Conservation (phyloP, 2,329 filamentous ascomycete genomes). For the Chrysoporthe puriensis region DNA sequence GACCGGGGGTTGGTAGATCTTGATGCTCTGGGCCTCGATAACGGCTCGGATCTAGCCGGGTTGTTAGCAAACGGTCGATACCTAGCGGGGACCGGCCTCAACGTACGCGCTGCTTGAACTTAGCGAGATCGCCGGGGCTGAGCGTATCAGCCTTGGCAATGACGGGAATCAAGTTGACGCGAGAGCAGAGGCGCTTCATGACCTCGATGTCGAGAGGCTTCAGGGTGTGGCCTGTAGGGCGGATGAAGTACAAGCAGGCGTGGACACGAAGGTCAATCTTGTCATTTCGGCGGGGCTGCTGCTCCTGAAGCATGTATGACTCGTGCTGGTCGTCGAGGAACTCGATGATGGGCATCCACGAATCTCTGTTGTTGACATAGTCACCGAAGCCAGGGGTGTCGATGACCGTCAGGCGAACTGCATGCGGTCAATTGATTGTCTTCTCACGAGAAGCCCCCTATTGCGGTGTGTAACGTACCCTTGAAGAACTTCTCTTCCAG, state of each 20-base stretch:
- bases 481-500: constrained; percentile 99
- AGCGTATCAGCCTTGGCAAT: constrained; percentile 98
- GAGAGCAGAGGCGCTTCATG: constrained; percentile 98
- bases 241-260: constrained; percentile 98
- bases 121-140: constrained; percentile 86
- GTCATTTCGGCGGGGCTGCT: constrained; percentile 95
- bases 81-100: not conserved
- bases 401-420: constrained; percentile 97
- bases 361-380: constrained; percentile 99
- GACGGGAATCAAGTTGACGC: constrained; percentile 97
- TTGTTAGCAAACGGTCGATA: constrained; percentile 31
- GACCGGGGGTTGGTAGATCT: constrained; percentile 97
- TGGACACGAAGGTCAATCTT: constrained; percentile 99
- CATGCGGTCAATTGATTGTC: constrained; percentile 31
- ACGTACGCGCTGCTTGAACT: constrained; percentile 89
- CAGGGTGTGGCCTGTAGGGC: constrained; percentile 95
- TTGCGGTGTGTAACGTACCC: constrained; percentile 60
- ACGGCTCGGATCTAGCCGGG: constrained; percentile 80
- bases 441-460: not conserved
- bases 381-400: constrained; percentile 99
- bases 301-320: constrained; percentile 99
- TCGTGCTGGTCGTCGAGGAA: constrained; percentile 99
- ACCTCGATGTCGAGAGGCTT: constrained; percentile 99
- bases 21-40: constrained; percentile 98
- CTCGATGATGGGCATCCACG: constrained; percentile 99